Base-by-base conservation (phyloP, 1,139 yeast genomes). In the Diutina pseudorugosa region DNA sequence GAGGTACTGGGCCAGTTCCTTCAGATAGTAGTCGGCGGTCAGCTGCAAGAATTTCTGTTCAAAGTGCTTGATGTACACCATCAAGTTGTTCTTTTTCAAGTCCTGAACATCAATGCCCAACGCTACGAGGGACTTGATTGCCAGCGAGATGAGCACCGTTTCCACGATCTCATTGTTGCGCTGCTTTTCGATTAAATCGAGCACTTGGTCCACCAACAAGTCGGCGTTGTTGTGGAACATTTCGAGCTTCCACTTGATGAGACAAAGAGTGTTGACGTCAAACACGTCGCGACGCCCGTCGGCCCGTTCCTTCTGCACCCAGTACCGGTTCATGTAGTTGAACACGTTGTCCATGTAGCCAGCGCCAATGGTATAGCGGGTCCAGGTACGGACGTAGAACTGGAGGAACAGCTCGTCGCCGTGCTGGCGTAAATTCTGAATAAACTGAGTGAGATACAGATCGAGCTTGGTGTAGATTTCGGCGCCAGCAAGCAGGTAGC, bases 301-400 rank as follows among this genome's bases (percentile, higher is more conserved):
- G 47, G 91, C 87, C 62, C 98, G 79, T 67, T 93, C 98, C 64
- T 95, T 90, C 62, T 86, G 89, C 51, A 94, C 97, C 98, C 98
- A 94, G 68, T 93, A 93, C 58, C 98, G 79, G 67, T 94, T 94
- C 79, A 94, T 83, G 67, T 94, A 94, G 65, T 91, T 96, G 64
- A 93, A 89, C 30, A 94, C 94, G 66, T 94, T 95, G 67, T 90
- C 90, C 67, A 94, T 71, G 66, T 89, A 87, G 19, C 91, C 86
- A 1, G 98, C 95, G 43, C 98, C 98, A 54, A 88, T 81, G 41
- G 95, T 83, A 65, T 80, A 94, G 56, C 98, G 77, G 56, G 84
- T 82, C 97, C 98, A 94, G 58, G 85, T 80, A 60, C 82, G 75
- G 51, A 89, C 95, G 64, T 94, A 94, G 63, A 88, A 91, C 59